phyloP scores from a whole-genome alignment of 805 yeast species.

The Candida vartiovaarae region DNA sequence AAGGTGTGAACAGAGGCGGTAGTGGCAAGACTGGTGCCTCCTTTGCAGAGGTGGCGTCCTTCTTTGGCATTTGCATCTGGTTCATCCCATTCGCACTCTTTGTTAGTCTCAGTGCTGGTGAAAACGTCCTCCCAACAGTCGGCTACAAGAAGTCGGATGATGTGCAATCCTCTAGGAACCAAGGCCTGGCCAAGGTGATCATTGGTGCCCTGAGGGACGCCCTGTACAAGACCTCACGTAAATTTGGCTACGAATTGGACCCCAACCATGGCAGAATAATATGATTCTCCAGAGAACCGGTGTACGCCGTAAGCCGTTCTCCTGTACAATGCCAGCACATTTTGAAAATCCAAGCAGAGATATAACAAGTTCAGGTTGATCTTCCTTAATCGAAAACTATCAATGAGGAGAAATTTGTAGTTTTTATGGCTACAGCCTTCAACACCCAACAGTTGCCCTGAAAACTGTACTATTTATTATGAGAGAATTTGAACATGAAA shows the following conservation, averaged over 20 bases:
- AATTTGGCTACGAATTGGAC: conserved; percentile 61
- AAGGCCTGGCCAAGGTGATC: conserved; percentile 63
- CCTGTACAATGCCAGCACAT: too few species aligned
- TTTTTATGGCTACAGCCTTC: neutral
- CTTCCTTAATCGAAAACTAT: too few species aligned
- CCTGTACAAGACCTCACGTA: conserved; percentile 38
- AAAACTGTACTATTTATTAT: too few species aligned
- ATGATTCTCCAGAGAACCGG: conserved; percentile 9
- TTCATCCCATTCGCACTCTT: conserved; percentile 87
- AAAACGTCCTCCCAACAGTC: conserved; percentile 66
- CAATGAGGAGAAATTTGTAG: too few species aligned
- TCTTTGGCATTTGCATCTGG: conserved; percentile 89
- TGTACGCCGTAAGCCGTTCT: too few species aligned
- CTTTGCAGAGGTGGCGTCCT: conserved; percentile 88
- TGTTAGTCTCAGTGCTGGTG: conserved; percentile 88
- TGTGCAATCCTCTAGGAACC: conserved; percentile 31
- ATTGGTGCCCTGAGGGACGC: conserved; percentile 46
- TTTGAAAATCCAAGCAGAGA: neutral
- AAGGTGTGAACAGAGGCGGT: too few species aligned
- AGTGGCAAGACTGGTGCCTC: conserved; percentile 36
- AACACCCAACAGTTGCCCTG: too few species aligned
- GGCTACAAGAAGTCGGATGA: conserved; percentile 24
- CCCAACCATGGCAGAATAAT: conserved; percentile 45
- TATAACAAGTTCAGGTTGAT: neutral
- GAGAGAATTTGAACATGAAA: too few species aligned